phyloP scores from a whole-genome alignment of 768 basidiomycete genomes.

The Sarcodon aspratus region DNA sequence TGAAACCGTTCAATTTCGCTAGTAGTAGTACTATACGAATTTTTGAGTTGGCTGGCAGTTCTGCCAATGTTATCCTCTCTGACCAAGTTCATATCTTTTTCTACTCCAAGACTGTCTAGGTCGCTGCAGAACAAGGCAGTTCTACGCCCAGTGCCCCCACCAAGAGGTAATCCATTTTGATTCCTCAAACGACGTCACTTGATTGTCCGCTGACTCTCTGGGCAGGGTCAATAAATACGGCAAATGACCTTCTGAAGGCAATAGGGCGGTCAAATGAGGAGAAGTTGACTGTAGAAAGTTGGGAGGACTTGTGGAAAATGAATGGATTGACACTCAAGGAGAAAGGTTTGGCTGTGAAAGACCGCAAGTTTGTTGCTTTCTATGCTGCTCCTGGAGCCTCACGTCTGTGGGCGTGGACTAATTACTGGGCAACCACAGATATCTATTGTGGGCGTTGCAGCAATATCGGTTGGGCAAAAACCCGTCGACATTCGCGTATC shows the following conservation, averaged over 20 bases:
- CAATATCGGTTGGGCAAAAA: slow-evolving; percentile 54
- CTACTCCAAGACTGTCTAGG: slow-evolving; percentile 10
- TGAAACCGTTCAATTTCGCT: too few species aligned
- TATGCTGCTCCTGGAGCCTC: neutral
- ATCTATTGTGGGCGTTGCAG: slow-evolving; percentile 79
- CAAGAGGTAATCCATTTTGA: slow-evolving; percentile 17
- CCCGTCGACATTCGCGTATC: slow-evolving; percentile 52
- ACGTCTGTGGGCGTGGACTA: neutral
- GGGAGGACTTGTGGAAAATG: slow-evolving; percentile 64
- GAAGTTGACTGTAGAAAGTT: slow-evolving; percentile 52
- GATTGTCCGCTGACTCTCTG: neutral
- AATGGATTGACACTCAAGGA: slow-evolving; percentile 47
- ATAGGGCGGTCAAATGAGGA: slow-evolving; percentile 62
- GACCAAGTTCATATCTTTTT: neutral
- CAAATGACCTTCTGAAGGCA: slow-evolving; percentile 56
- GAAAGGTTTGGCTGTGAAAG: slow-evolving; percentile 53
- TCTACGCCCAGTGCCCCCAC: slow-evolving; percentile 23
- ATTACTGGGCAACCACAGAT: slow-evolving; percentile 29
- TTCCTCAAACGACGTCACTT: slow-evolving; percentile 7
- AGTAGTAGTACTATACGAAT: too few species aligned
- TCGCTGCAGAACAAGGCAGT: slow-evolving; percentile 22
- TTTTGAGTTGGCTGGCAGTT: too few species aligned
- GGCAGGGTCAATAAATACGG: slow-evolving; percentile 41
- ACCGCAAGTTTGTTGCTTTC: slow-evolving; percentile 46
- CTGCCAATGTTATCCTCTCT: neutral